Percentiles rank a stretch among this genome's conserved stretches.
These are phyloP conservation scores for Eucalyptus sp. DNA, from an alignment of 345 rosid genomes.

Conservation along the genomic window DNA sequence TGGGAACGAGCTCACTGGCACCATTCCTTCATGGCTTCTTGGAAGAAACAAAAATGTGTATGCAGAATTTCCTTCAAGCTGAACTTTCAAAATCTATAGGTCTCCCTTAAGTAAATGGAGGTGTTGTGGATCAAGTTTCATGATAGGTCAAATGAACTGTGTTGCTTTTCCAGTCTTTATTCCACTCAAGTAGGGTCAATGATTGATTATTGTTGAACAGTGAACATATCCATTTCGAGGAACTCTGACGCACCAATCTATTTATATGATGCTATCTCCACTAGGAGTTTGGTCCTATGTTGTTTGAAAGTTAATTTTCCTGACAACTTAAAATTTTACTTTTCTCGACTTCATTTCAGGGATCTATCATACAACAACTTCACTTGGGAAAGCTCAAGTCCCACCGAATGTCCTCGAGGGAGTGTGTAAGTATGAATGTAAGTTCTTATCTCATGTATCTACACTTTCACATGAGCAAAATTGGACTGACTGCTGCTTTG, in stretches of 20 bases:
- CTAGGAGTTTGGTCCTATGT: not conserved
- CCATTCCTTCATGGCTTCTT: conserved; percentile 44
- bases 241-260: not conserved
- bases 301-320: not conserved
- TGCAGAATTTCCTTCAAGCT: not conserved
- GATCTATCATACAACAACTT: conserved; percentile 77
- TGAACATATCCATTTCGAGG: not conserved
- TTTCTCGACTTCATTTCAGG: conserved; percentile 12
- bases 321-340: not conserved
- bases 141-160: not conserved
- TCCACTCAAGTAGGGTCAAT: not conserved
- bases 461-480: not conserved
- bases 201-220: not conserved
- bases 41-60: conserved; percentile 65
- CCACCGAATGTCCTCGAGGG: conserved; percentile 36
- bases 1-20: conserved; percentile 57
- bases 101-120: not conserved
- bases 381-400: conserved; percentile 50
- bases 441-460: not conserved
- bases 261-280: not conserved
- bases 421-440: conserved; percentile 43
- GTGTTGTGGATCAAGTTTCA: not conserved
- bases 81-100: not conserved
- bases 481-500: not conserved
- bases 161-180: not conserved